Conservation (phyloP, 495 filamentous ascomycete genomes). For the Xylaria grammica region DNA sequence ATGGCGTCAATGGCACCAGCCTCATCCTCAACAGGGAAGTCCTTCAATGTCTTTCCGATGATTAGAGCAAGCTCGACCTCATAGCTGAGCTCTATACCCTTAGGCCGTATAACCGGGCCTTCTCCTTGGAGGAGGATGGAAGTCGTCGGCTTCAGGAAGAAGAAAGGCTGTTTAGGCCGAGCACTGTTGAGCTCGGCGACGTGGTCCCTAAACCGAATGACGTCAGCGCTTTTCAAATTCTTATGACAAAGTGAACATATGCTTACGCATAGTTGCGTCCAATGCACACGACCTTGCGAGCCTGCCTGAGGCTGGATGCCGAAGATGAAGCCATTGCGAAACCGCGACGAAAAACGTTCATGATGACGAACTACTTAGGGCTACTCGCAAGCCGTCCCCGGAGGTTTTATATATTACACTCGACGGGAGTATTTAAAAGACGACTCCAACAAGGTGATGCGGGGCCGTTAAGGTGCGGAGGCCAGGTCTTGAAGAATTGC, state of each 20-base stretch:
- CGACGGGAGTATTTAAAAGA: not conserved
- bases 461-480: conserved; percentile 6
- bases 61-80: conserved; percentile 93
- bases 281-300: conserved; percentile 93
- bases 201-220: conserved; percentile 72
- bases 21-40: conserved; percentile 71
- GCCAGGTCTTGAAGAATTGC: conserved; percentile 19
- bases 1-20: conserved; percentile 66
- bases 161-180: conserved; percentile 90
- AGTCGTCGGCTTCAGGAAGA: conserved; percentile 93
- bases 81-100: conserved; percentile 85
- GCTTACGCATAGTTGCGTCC: conserved; percentile 96
- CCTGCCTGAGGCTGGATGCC: conserved; percentile 53
- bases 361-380: conserved; percentile 24
- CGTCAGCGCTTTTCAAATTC: not conserved
- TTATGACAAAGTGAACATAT: conserved; percentile 15
- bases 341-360: conserved; percentile 49
- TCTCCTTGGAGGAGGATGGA: conserved; percentile 77
- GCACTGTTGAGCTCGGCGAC: conserved; percentile 88
- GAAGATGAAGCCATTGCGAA: conserved; percentile 63
- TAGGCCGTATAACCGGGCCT: conserved; percentile 84
- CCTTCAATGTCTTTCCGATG: conserved; percentile 76
- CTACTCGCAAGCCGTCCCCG: not conserved
- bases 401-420: conserved; percentile 1
- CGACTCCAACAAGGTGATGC: not conserved